Conservation (phyloP, 2,329 filamentous ascomycete species). For the Paecilomyces fulvus region DNA sequence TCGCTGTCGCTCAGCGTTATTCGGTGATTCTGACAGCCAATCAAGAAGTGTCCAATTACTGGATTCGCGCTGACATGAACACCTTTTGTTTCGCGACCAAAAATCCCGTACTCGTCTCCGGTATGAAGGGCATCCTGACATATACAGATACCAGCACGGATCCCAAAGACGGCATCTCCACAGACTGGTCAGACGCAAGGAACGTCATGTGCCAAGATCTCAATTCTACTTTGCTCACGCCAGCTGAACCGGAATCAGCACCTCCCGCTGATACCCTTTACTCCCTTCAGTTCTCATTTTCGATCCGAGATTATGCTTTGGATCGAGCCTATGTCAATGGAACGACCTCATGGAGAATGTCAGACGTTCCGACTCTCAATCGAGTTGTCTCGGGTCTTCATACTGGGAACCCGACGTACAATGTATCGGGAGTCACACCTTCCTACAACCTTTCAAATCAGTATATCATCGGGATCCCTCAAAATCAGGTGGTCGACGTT, state of each 20-base stretch:
- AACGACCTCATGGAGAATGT: neutral
- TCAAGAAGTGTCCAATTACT: conserved; percentile 32
- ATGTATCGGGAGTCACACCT: conserved; percentile 3
- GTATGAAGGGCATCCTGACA: conserved; percentile 5
- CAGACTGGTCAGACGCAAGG: conserved; percentile 1
- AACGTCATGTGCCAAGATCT: conserved; percentile 4
- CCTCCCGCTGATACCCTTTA: conserved; percentile 4
- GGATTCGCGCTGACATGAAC: conserved; percentile 20
- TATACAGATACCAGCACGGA: conserved; percentile 1
- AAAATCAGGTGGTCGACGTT: conserved; percentile 8
- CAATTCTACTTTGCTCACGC: conserved; percentile 3
- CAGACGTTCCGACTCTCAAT: conserved; percentile 4
- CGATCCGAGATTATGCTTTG: conserved; percentile 3
- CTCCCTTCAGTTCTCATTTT: conserved; percentile 3
- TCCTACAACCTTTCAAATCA: conserved; percentile 3
- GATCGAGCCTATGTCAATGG: conserved; percentile 5
- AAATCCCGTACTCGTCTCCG: conserved; percentile 4
- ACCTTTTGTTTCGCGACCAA: conserved; percentile 3
- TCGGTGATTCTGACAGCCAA: conserved; percentile 40
- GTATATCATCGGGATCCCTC: conserved; percentile 3
- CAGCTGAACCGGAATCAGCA: neutral
- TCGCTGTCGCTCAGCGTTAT: conserved; percentile 16
- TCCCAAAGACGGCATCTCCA: neutral
- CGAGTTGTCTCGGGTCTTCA: conserved; percentile 1
- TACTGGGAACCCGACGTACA: conserved; percentile 6